A percentile compares a stretch with the other conserved stretches of the same genome.
These are phyloP conservation scores for Glycine tomentella DNA, from an alignment of 306 rosid species.

Conservation along the genomic window DNA sequence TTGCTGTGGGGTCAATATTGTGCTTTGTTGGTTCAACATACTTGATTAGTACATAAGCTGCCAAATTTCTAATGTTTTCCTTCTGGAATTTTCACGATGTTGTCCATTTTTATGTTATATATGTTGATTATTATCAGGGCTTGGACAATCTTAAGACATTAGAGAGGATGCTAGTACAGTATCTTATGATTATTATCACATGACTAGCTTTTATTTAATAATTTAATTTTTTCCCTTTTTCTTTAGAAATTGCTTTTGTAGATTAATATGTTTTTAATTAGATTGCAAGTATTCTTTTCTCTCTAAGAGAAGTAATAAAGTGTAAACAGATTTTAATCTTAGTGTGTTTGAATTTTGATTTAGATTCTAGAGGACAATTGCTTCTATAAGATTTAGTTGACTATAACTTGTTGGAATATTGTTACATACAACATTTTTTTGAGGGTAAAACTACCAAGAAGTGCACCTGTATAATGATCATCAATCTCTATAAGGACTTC, in stretches of 20 bases:
- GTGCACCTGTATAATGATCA: background rate
- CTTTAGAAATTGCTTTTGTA: slow-evolving; percentile 1
- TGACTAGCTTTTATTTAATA: background rate
- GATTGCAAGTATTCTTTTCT: background rate
- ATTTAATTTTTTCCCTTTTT: slow-evolving; percentile 8
- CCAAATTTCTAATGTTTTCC: background rate
- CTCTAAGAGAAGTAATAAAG: background rate
- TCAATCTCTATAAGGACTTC: background rate
- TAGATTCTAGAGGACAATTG: background rate
- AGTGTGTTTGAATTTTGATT: background rate
- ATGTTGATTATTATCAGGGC: background rate
- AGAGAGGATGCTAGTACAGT: background rate
- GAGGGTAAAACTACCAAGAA: slow-evolving; percentile 5
- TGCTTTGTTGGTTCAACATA: slow-evolving; percentile 14
- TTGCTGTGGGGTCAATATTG: background rate
- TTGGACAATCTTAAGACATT: slow-evolving; percentile 8
- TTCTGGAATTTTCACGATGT: background rate
- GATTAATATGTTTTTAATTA: background rate
- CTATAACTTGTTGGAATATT: background rate
- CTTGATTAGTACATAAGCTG: slow-evolving; percentile 23
- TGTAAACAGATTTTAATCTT: background rate
- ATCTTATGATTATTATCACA: background rate
- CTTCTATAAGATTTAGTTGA: background rate
- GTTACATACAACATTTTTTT: background rate
- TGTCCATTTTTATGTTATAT: background rate